A percentile compares a stretch with the other conserved stretches of the same genome.
Evolutionary conservation across 805 yeast species (phyloP).

Genomic region (Phaffomyces antillensis): DNA sequence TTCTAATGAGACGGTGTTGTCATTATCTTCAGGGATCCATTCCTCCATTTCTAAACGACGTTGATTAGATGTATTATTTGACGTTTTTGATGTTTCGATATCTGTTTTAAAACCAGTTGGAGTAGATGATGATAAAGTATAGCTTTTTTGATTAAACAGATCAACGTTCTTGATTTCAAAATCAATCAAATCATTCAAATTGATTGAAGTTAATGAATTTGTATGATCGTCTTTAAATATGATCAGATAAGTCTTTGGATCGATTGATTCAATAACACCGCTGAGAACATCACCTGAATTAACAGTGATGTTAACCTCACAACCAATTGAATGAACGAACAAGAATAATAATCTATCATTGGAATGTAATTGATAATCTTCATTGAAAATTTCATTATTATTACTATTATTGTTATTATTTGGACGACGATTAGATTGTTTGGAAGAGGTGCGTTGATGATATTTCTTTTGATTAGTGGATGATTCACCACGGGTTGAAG

Average conservation of each 20-base stretch:
- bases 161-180: slow-evolving; percentile 31
- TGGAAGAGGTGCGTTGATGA: slow-evolving; percentile 14
- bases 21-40: slow-evolving; percentile 71
- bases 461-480: slow-evolving; percentile 1
- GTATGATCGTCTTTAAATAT: slow-evolving; percentile 23
- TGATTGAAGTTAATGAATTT: slow-evolving; percentile 15
- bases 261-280: slow-evolving; percentile 52
- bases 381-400: slow-evolving; percentile 14
- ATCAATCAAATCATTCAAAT: slow-evolving; percentile 32
- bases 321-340: slow-evolving; percentile 54
- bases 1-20: slow-evolving; percentile 12
- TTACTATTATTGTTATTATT: slow-evolving; percentile 2
- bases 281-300: slow-evolving; percentile 50
- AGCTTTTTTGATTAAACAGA: slow-evolving; percentile 15
- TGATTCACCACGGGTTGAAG: neutral
- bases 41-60: slow-evolving; percentile 63
- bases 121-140: slow-evolving; percentile 38
- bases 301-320: slow-evolving; percentile 49
- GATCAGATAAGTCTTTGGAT: slow-evolving; percentile 38
- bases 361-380: slow-evolving; percentile 21
- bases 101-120: slow-evolving; percentile 62
- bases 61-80: slow-evolving; percentile 21
- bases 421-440: slow-evolving; percentile 8
- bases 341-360: slow-evolving; percentile 51
- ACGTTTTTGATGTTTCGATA: slow-evolving; percentile 53